Evolutionary conservation across 202 grass and related monocot species (phyloP), one percentile per base, ranked within the genome.

Genomic region (Schoenoplectus triqueter): DNA sequence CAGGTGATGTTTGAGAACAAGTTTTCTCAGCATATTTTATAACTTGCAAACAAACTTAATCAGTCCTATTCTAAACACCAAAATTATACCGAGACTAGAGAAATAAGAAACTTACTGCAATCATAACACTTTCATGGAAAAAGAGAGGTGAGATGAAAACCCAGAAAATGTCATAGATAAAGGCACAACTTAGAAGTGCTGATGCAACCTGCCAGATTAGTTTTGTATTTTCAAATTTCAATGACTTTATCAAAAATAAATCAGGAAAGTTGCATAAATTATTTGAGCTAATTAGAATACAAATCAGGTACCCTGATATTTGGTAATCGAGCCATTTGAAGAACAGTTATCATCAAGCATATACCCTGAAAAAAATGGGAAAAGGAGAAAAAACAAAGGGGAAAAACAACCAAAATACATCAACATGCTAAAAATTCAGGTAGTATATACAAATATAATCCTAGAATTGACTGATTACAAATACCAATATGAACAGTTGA

Each of bases 81-180:
- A 31, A 65, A 31, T 22, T 67, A 40, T 5, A 67, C 64, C 4
- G 10, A 14, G 64, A 67, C n/a, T 80, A 42, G 17, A n/a, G 62
- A 67, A 51, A 62, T 51, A 83, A 74, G 52, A 85, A 82, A 91
- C 91, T 95, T 91, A 98, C 95, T 17, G 95, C 89, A 88, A 98
- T 95, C 95, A 98, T 98, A 73, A 98, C 95, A 60, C 95, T 98
- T 89, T 98, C 87, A 40, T 98, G 90, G 90, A 98, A 98, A 90
- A 98, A 88, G 73, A 98, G 90, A 81, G 95, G 95, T 66, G 95
- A 98, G 86, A 98, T 89, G 86, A 98, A 98, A 70, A 98, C 95
- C 95, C 95, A 98, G 84, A 98, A 98, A 69, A 98, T 91, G 73
- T 98, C 95, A 72, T 98, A 98, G 70, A 93, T 90, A 90, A 98